A percentile compares a stretch with the other conserved stretches of the same genome.
phyloP scores from a whole-genome alignment of 2,329 filamentous ascomycete species.

The Fusarium nygamai region DNA sequence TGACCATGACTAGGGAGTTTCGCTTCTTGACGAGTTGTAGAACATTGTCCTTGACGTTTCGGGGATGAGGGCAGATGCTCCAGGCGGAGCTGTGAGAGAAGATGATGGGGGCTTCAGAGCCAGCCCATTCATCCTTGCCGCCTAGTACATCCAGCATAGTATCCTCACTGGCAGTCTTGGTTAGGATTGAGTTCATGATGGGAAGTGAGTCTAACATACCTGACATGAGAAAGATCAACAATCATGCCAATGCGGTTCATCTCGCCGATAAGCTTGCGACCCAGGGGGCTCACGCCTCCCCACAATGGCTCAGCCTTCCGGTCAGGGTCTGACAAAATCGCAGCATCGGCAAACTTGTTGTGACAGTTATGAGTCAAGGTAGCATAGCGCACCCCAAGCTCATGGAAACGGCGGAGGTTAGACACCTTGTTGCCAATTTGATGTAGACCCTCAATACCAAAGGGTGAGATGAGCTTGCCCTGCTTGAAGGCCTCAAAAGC shows the following conservation, averaged over 20 bases:
- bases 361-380: slow-evolving; percentile 95
- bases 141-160: slow-evolving; percentile 88
- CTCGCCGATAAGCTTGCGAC: slow-evolving; percentile 76
- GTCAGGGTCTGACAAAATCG: slow-evolving; percentile 67
- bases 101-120: slow-evolving; percentile 83
- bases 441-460: slow-evolving; percentile 88
- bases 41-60: slow-evolving; percentile 89
- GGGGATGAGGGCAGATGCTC: slow-evolving; percentile 83
- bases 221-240: slow-evolving; percentile 84
- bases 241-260: slow-evolving; percentile 97
- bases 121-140: slow-evolving; percentile 69
- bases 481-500: slow-evolving; percentile 70
- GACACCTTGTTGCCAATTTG: slow-evolving; percentile 88
- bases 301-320: slow-evolving; percentile 67
- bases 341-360: slow-evolving; percentile 88
- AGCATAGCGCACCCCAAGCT: slow-evolving; percentile 84
- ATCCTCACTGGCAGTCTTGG: slow-evolving; percentile 62
- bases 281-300: slow-evolving; percentile 77
- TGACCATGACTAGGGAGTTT: slow-evolving; percentile 88
- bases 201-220: slow-evolving; percentile 38
- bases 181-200: not conserved
- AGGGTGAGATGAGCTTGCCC: slow-evolving; percentile 76
- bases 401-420: slow-evolving; percentile 79
- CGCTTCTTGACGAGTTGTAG: slow-evolving; percentile 78
- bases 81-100: slow-evolving; percentile 90